Evolutionary conservation across 352 stramenopile species (phyloP).

Genomic region (Pythium monospermum): DNA sequence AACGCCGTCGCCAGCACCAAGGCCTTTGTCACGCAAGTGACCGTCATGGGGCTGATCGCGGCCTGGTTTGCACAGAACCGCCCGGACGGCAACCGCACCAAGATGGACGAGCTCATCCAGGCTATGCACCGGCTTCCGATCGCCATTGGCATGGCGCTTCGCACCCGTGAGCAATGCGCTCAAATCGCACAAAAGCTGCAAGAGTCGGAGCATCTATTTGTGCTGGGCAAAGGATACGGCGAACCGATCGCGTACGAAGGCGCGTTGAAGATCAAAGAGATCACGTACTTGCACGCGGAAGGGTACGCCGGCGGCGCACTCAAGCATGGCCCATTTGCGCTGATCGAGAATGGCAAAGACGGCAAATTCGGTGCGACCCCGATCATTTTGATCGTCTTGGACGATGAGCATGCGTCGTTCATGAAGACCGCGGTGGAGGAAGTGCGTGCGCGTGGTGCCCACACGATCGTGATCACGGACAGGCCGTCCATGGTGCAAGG

Average conservation of each 20-base stretch:
- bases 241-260: slow-evolving; percentile 96
- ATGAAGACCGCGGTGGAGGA: slow-evolving; percentile 95
- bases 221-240: slow-evolving; percentile 92
- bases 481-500: slow-evolving; percentile 91
- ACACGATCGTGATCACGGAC: slow-evolving; percentile 98
- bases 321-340: slow-evolving; percentile 98
- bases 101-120: slow-evolving; percentile 90
- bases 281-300: slow-evolving; percentile 98
- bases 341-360: slow-evolving; percentile 94
- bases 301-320: slow-evolving; percentile 96
- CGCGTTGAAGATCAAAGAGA: slow-evolving; percentile 99
- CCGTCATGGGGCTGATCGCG: slow-evolving; percentile 87
- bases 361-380: slow-evolving; percentile 94
- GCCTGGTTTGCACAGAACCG: slow-evolving; percentile 91
- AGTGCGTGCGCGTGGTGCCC: slow-evolving; percentile 93
- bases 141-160: slow-evolving; percentile 96
- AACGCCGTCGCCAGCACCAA: slow-evolving; percentile 99
- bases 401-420: slow-evolving; percentile 95
- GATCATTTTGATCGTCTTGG: slow-evolving; percentile 96
- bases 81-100: slow-evolving; percentile 71
- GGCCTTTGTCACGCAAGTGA: slow-evolving; percentile 97
- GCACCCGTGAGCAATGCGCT: slow-evolving; percentile 89
- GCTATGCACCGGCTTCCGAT: slow-evolving; percentile 96
- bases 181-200: slow-evolving; percentile 85
- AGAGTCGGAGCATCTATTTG: slow-evolving; percentile 93